Evolutionary conservation across 768 basidiomycete genomes (phyloP), one percentile per base, ranked within the genome.

Genomic region (Cyathus striatus): DNA sequence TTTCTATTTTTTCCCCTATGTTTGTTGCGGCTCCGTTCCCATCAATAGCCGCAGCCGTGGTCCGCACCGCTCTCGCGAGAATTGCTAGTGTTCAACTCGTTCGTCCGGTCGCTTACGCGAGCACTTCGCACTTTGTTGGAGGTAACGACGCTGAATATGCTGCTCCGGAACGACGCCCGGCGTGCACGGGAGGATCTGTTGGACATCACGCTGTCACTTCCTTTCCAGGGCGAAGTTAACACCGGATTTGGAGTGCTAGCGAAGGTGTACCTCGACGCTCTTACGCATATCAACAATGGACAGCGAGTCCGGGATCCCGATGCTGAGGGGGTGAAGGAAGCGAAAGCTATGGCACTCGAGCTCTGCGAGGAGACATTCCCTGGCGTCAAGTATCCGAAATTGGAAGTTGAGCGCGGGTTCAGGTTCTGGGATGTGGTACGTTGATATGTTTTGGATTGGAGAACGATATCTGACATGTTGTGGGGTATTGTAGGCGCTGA

Each of bases 361-460:
- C 83, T 95, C 52, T 88, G 94, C 59, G 93, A 97, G 55, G 87
- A 93, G 58, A 92, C 89, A 43, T 97, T 98, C 75, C 78, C 85
- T 16, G 92, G 90, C 17, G 90, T 99, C 52, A 95, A 93, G 72
- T 63, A 57, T 44, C 90, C 94, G 3, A 81, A 84, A 65, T 69
- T 69, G 47, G 95, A 98, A 73, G 87, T 99, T 45, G 92, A 96
- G 64, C 70, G 95, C 39, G 95, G 95, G 5, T 97, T 99, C 74
- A 75, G 95, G 56, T 99, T 98, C 74, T 99, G 95, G 95, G 92
- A 97, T 61, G 77, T 94, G 64, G 94, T 96, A 59, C 68, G 92
- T 79, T 26, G 34, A 34, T 37, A 33, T 41, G 34, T 48, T 47
- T 26, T 42, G 45, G 44, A 27, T 40, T 43, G 42, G 22, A 20